Evolutionary conservation across 371 early-diverging fungal species (phyloP).

Genomic region (Choanephora cucurbitarum): DNA sequence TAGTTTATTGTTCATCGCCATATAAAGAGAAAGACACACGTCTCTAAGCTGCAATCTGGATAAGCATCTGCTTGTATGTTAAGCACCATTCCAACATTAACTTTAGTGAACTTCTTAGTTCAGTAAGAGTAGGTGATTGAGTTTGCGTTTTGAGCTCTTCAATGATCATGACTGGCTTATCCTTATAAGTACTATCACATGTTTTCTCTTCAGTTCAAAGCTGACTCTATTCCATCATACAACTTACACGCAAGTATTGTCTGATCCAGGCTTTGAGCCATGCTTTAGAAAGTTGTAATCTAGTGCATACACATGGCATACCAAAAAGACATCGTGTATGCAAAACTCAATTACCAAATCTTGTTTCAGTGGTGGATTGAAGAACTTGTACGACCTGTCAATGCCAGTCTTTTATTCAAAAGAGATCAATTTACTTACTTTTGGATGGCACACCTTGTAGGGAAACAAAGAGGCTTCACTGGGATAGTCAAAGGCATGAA

Average conservation of each 20-base stretch:
- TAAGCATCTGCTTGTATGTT: constrained; percentile 37
- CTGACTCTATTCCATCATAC: constrained; percentile 1
- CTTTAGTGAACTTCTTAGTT: constrained; percentile 30
- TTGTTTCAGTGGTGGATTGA: constrained; percentile 45
- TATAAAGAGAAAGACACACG: too few species aligned
- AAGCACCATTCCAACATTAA: constrained; percentile 34
- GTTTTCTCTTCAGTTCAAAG: too few species aligned
- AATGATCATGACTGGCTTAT: constrained; percentile 36
- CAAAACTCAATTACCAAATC: constrained; percentile 49
- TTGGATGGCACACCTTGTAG: constrained; percentile 53
- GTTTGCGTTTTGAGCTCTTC: constrained; percentile 43
- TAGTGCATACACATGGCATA: constrained; percentile 41
- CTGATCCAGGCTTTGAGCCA: constrained; percentile 7
- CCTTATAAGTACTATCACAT: constrained; percentile 48
- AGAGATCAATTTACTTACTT: constrained; percentile 35
- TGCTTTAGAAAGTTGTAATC: constrained; percentile 29
- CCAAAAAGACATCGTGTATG: constrained; percentile 38
- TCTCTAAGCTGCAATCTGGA: constrained; percentile 32
- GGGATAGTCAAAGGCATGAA: constrained; percentile 46
- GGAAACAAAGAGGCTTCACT: constrained; percentile 44
- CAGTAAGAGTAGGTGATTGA: constrained; percentile 47
- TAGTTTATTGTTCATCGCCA: too few species aligned
- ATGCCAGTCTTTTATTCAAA: too few species aligned
- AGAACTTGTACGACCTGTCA: constrained; percentile 23
- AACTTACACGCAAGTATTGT: constrained; percentile 19